These are phyloP conservation scores for Magnaporthiopsis incrustans DNA, from an alignment of 2,329 filamentous ascomycete species.

Conservation along the genomic window DNA sequence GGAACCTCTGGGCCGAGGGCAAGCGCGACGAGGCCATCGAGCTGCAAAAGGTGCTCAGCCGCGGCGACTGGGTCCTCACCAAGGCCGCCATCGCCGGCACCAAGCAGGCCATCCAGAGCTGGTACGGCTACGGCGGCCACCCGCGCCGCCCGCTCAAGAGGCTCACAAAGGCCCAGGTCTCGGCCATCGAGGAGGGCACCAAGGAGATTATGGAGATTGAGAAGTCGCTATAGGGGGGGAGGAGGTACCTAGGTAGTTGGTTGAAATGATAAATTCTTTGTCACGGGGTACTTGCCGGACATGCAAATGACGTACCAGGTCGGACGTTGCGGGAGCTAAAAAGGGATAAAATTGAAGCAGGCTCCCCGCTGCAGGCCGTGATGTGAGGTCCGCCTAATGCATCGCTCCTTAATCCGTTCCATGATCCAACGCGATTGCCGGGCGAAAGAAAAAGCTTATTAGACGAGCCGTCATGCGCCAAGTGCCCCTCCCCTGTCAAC, in stretches of 20 bases:
- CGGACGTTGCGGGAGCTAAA: too few species aligned
- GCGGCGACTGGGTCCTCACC: slow-evolving; percentile 75
- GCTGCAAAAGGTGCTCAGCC: slow-evolving; percentile 69
- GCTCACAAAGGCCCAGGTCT: slow-evolving; percentile 47
- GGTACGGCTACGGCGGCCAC: slow-evolving; percentile 74
- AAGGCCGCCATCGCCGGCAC: slow-evolving; percentile 81
- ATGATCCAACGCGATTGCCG: too few species aligned
- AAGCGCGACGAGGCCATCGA: slow-evolving; percentile 67
- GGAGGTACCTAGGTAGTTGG: not conserved
- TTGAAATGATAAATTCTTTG: not conserved
- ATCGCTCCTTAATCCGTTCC: too few species aligned
- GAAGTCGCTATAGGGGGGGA: slow-evolving; percentile 33
- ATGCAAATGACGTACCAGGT: too few species aligned
- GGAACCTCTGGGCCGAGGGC: slow-evolving; percentile 66
- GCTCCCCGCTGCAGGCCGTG: too few species aligned
- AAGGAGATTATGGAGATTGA: slow-evolving; percentile 60
- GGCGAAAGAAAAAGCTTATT: too few species aligned
- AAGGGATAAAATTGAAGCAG: too few species aligned
- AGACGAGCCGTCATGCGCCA: too few species aligned
- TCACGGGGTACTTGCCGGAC: too few species aligned
- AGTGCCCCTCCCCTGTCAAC: too few species aligned
- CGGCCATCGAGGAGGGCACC: slow-evolving; percentile 46
- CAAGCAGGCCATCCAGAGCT: slow-evolving; percentile 72
- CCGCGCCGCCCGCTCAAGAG: slow-evolving; percentile 66
- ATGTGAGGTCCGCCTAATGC: too few species aligned